A percentile compares a stretch with the other conserved stretches of the same genome.
These are phyloP conservation scores for Symmetrospora coprosmae DNA, from an alignment of 768 basidiomycete species.

Conservation along the genomic window DNA sequence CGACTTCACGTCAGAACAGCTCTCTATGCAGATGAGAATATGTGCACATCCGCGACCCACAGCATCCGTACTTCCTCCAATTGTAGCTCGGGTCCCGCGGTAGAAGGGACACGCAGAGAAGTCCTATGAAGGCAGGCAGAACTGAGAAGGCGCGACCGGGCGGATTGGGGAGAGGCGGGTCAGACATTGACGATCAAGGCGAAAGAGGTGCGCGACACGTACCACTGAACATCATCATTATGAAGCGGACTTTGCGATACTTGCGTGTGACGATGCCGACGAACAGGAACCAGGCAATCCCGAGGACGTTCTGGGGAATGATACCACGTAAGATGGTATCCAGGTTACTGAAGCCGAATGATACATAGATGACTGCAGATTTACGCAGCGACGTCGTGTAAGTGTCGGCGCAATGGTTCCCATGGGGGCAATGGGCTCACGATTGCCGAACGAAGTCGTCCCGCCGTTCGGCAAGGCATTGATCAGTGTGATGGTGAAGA, in stretches of 20 bases:
- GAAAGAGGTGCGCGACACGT: neutral
- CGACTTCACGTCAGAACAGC: too few species aligned
- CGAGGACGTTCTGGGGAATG: neutral
- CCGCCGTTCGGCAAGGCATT: constrained; percentile 1
- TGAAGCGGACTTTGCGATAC: neutral
- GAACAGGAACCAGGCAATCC: neutral
- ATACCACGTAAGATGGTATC: constrained; percentile 1
- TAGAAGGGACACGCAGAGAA: neutral
- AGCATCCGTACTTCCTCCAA: neutral
- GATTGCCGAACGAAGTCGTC: neutral
- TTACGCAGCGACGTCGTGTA: neutral
- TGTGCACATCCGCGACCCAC: too few species aligned
- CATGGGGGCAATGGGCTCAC: neutral
- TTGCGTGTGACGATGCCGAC: neutral
- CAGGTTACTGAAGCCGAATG: too few species aligned
- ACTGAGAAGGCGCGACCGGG: neutral
- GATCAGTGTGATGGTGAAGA: neutral
- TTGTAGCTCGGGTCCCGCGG: neutral
- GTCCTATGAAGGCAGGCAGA: neutral
- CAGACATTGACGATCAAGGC: neutral
- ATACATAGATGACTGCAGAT: neutral
- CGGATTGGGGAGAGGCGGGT: neutral
- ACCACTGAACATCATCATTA: neutral
- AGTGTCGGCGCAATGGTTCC: neutral
- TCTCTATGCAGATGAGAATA: too few species aligned